Base-by-base conservation (phyloP, 2,329 filamentous ascomycete genomes). In the Akanthomyces lecanii region DNA sequence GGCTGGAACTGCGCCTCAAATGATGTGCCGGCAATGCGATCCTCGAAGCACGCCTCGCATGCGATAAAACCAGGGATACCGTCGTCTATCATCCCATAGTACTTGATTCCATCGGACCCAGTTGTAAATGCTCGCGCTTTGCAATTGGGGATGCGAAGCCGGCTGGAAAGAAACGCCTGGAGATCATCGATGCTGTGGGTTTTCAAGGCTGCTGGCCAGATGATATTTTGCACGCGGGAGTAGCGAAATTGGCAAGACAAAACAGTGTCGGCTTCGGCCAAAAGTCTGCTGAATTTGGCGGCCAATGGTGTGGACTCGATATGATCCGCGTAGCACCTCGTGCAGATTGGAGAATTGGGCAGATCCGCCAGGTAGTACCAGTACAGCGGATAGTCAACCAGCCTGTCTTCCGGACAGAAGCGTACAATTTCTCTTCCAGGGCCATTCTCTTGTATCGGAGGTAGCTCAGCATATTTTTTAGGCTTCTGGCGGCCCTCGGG, bases 1-100 rank as follows among this genome's bases (percentile, higher is more conserved):
- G 66, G 67, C 0, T 66, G 66, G n/a, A 79, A 77, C 1, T 63
- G 67, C 4, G 64, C 18, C 10, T 73, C 73, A 18, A 77, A 74
- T 0, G 67, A 12, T 0, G 69, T 72, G 0, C 68, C 71, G 1
- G 63, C 66, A 3, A 77, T 64, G 0, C 64, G 56, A 47, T 78
- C 74, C 14, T 75, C 70, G 63, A 73, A 75, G 56, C 77, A 79
- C 4, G 77, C 72, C 36, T 78, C 71, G 36, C 77, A 79, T 0
- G 74, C 66, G 2, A 78, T 67, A 30, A 78, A 72, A 0, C 71
- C 71, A 0, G 69, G 63, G 0, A 77, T 68, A 4, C 72, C 71
- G 1, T 69, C 63, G 5, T 72, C 63, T 2, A 44, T 65, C 64
- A 75, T 67, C 0, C 68, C 64, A 57, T 69, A 75, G 74, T 75